Conservation (phyloP, 805 yeast genomes). For the Zygotorulaspora chibaensis region DNA sequence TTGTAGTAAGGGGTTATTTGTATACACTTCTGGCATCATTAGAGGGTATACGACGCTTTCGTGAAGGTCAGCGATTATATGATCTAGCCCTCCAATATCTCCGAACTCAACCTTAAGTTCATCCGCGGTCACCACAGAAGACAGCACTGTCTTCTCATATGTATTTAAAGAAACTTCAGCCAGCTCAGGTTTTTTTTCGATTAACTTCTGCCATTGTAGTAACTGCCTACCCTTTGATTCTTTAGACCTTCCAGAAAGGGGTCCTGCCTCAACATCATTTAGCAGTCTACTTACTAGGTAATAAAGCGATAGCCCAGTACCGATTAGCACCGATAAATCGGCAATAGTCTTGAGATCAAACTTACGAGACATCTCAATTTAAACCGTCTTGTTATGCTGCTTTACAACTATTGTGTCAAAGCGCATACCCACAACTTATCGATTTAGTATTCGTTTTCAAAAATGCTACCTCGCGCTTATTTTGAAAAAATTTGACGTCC, state of each 20-base stretch:
- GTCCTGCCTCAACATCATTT: slow-evolving; percentile 42
- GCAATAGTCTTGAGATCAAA: slow-evolving; percentile 40
- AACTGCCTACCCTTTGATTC: slow-evolving; percentile 60
- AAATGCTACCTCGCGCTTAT: neutral
- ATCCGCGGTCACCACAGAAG: slow-evolving; percentile 76
- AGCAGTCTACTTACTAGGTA: slow-evolving; percentile 49
- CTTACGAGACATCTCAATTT: slow-evolving; percentile 29
- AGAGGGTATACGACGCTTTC: slow-evolving; percentile 89
- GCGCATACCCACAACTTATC: neutral
- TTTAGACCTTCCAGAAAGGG: slow-evolving; percentile 41
- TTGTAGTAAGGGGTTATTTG: slow-evolving; percentile 67
- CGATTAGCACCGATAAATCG: slow-evolving; percentile 48
- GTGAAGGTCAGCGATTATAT: slow-evolving; percentile 74
- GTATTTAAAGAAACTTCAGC: slow-evolving; percentile 48
- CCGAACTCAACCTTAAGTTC: slow-evolving; percentile 72
- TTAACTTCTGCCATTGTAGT: slow-evolving; percentile 53
- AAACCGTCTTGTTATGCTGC: neutral
- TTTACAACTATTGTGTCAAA: no score
- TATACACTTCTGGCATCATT: slow-evolving; percentile 68
- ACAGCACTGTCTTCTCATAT: slow-evolving; percentile 75
- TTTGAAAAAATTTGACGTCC: neutral
- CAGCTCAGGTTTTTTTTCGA: slow-evolving; percentile 54
- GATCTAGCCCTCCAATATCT: slow-evolving; percentile 87
- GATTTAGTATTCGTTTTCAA: neutral
- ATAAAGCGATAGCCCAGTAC: slow-evolving; percentile 69